Conservation (phyloP, 140 eudicot species). For the Anethum foeniculum region DNA sequence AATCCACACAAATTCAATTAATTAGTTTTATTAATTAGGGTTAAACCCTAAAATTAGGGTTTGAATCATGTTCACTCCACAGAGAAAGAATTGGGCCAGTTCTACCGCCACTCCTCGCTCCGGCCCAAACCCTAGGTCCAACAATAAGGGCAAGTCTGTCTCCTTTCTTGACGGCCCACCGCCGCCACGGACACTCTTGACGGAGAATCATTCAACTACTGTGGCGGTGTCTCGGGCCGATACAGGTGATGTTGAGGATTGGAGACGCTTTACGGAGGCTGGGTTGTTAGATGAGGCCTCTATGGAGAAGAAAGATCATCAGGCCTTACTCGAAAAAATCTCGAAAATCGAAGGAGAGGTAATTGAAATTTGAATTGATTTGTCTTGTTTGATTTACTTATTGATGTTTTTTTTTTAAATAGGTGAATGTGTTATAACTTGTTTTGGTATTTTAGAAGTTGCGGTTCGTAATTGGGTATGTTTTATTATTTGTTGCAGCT, state of each 20-base stretch:
- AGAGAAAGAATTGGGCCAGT: conserved; percentile 40
- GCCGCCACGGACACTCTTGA: conserved; percentile 54
- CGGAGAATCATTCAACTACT: conserved; percentile 22
- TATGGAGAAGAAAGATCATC: conserved; percentile 63
- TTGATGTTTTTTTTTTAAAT: too few species aligned
- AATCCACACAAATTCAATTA: background rate
- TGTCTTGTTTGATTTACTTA: background rate
- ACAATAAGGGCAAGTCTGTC: conserved; percentile 61
- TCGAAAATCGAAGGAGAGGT: conserved; percentile 63
- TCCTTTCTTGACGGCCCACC: conserved; percentile 45
- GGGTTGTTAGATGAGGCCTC: conserved; percentile 72
- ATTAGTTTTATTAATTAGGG: background rate
- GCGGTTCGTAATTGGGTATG: too few species aligned
- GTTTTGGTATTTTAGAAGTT: too few species aligned
- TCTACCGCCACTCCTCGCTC: conserved; percentile 33
- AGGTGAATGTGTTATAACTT: background rate
- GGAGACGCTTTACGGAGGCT: conserved; percentile 83
- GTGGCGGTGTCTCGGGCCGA: conserved; percentile 12
- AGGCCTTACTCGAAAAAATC: conserved; percentile 41
- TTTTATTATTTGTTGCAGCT: conserved; percentile 32
- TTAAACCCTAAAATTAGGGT: background rate
- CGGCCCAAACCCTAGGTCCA: conserved; percentile 18
- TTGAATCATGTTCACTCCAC: conserved; percentile 56
- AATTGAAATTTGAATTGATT: background rate
- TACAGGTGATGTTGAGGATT: conserved; percentile 56